Percentiles rank a stretch among this genome's conserved stretches.
These are phyloP conservation scores for Deinandra increscens DNA, from an alignment of 129 eudicot species.

Conservation along the genomic window DNA sequence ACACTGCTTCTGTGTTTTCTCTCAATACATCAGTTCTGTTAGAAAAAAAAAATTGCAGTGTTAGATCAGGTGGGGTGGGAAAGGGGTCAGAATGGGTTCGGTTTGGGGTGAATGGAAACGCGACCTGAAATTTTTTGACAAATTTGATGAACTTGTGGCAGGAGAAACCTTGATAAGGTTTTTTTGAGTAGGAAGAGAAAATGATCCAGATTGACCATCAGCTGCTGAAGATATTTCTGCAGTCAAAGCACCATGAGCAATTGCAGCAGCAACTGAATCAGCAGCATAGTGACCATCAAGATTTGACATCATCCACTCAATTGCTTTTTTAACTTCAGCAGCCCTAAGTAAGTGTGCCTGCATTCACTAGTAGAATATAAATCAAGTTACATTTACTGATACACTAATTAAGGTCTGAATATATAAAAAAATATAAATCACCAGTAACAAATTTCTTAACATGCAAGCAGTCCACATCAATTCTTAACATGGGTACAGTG, in stretches of 20 bases:
- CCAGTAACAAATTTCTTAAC: not conserved
- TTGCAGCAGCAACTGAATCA: constrained; percentile 95
- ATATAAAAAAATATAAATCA: not conserved
- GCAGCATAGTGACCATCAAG: constrained; percentile 96
- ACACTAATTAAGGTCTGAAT: constrained; percentile 9
- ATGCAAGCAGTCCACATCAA: not conserved
- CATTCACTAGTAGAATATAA: constrained; percentile 80
- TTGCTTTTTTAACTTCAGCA: constrained; percentile 88
- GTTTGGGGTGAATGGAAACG: constrained; percentile 2
- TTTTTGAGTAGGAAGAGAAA: constrained; percentile 47
- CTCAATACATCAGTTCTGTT: constrained; percentile 94
- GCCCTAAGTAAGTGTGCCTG: constrained; percentile 95
- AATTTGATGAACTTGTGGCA: constrained; percentile 51
- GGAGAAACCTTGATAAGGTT: constrained; percentile 44
- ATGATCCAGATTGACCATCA: constrained; percentile 46
- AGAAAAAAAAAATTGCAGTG: constrained; percentile 9
- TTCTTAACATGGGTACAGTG: not conserved
- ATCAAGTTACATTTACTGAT: constrained; percentile 58
- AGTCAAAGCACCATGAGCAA: constrained; percentile 83
- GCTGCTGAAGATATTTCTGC: constrained; percentile 54
- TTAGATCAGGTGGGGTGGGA: not conserved
- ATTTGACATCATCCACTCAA: constrained; percentile 94
- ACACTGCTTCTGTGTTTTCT: constrained; percentile 96
- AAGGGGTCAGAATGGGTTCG: not conserved
- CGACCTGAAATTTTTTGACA: constrained; percentile 84